These are phyloP conservation scores for Apocynum venetum DNA, from an alignment of 257 asterid genomes.

Conservation along the genomic window DNA sequence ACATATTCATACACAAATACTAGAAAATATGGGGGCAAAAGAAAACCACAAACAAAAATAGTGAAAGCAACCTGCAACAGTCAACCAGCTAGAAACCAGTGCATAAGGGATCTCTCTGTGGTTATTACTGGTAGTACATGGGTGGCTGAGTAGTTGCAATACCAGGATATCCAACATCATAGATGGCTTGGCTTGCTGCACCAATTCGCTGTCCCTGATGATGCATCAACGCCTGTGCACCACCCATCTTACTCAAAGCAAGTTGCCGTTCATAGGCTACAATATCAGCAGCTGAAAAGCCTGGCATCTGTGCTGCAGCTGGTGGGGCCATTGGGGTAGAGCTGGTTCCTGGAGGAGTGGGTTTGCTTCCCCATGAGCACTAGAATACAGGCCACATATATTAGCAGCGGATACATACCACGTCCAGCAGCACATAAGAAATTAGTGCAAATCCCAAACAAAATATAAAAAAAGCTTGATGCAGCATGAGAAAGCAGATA, in stretches of 20 bases:
- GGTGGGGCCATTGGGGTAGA: slow-evolving; percentile 82
- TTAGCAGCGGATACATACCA: neutral
- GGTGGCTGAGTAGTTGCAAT: slow-evolving; percentile 50
- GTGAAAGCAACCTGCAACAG: neutral
- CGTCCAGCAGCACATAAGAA: neutral
- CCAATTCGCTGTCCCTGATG: slow-evolving; percentile 66
- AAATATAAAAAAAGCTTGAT: neutral
- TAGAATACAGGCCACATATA: slow-evolving; percentile 14
- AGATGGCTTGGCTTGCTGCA: slow-evolving; percentile 45
- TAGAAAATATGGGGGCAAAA: slow-evolving; percentile 3
- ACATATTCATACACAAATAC: slow-evolving; percentile 20
- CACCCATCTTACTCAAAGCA: slow-evolving; percentile 53
- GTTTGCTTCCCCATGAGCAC: slow-evolving; percentile 96
- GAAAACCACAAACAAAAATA: neutral
- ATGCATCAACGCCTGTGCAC: slow-evolving; percentile 58
- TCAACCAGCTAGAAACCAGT: slow-evolving; percentile 5
- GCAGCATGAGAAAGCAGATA: neutral
- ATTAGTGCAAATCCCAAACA: neutral
- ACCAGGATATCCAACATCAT: slow-evolving; percentile 48
- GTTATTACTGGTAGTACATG: slow-evolving; percentile 45
- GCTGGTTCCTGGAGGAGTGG: slow-evolving; percentile 72
- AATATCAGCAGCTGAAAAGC: slow-evolving; percentile 54
- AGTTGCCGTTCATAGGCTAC: slow-evolving; percentile 60
- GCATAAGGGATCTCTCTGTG: neutral
- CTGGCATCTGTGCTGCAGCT: slow-evolving; percentile 44